Conservation (phyloP, 352 stramenopile genomes). For the Phytophthora boehmeriae region DNA sequence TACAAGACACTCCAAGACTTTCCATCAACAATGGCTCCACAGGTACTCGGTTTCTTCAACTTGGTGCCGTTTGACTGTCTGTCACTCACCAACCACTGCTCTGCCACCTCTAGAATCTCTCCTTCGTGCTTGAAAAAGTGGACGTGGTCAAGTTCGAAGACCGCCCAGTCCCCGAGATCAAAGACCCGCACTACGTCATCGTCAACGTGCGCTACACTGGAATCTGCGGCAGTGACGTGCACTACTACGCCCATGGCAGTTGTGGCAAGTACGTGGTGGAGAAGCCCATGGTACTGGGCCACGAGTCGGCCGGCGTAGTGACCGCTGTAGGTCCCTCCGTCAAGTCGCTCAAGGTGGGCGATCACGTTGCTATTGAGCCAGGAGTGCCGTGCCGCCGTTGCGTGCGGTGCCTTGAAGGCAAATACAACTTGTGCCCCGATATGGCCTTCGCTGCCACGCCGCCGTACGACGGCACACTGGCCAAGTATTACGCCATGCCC, state of each 20-base stretch:
- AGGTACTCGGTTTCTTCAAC: too few relatives aligned
- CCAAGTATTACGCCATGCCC: constrained; percentile 35
- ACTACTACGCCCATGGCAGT: constrained; percentile 38
- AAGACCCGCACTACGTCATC: constrained; percentile 29
- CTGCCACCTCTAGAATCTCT: constrained; percentile 25
- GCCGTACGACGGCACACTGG: constrained; percentile 27
- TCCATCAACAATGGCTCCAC: too few relatives aligned
- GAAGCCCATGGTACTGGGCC: constrained; percentile 31
- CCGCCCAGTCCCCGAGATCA: constrained; percentile 27
- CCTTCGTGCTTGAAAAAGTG: constrained; percentile 35
- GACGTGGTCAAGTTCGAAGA: constrained; percentile 32
- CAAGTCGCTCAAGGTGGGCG: constrained; percentile 26
- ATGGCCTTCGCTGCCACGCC: constrained; percentile 35
- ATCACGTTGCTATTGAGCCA: constrained; percentile 35
- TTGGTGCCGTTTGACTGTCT: too few relatives aligned
- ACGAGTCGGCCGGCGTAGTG: constrained; percentile 34
- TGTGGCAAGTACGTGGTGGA: constrained; percentile 36
- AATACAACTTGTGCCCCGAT: constrained; percentile 36
- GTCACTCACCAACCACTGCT: too few relatives aligned
- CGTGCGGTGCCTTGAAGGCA: constrained; percentile 22
- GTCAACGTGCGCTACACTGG: constrained; percentile 35
- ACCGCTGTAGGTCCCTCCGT: constrained; percentile 27
- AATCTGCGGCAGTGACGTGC: constrained; percentile 35
- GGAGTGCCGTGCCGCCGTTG: constrained; percentile 30
- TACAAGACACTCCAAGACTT: too few relatives aligned